Evolutionary conservation across 371 early-diverging fungal genomes (phyloP), one percentile per base, ranked within the genome.

Genomic region (Ordospora colligata): DNA sequence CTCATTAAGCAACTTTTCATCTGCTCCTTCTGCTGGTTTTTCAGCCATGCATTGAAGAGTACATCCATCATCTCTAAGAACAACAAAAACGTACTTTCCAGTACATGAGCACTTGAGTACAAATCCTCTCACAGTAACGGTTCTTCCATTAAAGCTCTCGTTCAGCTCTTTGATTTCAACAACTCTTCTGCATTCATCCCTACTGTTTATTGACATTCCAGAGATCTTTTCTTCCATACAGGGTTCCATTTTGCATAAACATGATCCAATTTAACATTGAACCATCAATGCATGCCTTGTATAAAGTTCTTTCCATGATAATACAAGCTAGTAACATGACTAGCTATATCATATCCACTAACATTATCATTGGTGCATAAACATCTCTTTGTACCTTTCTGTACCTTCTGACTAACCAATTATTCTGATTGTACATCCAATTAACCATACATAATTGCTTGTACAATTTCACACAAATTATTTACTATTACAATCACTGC

Each of bases 51-150:
- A 63, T 54, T 83, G 83, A 14, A 83, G 25, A 17, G 83, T 83
- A 14, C 50, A 65, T 11, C 65, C 37, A 10, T 65, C 47, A 23
- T 83, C 76, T 47, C 84, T 63, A 2, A 84, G 54, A 17, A 73
- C 77, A n/a, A 84, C 62, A 69, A 84, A 84, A 4, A 66, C 63
- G 47, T 73, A 69, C 22, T 70, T 77, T 5, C 78, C 70, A 23
- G 51, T 69, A 7, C 67, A 27, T 21, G 80, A 74, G 11, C 69
- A 43, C 58, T 65, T 77, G 49, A 51, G 22, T 22, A 81, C 54
- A 82, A 79, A 83, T n/a, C 84, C 84, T 45, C 78, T 17, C 17
- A 83, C n/a, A 23, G 5, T 42, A 2, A 79, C 37, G 12, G 17
- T n/a, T 25, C 25, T 58, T 10, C 58, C 58, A 14, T 58, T 25